Evolutionary conservation across 148 eudicot species (phyloP), one percentile per base, ranked within the genome.

Genomic region (Beta vulgaris): DNA sequence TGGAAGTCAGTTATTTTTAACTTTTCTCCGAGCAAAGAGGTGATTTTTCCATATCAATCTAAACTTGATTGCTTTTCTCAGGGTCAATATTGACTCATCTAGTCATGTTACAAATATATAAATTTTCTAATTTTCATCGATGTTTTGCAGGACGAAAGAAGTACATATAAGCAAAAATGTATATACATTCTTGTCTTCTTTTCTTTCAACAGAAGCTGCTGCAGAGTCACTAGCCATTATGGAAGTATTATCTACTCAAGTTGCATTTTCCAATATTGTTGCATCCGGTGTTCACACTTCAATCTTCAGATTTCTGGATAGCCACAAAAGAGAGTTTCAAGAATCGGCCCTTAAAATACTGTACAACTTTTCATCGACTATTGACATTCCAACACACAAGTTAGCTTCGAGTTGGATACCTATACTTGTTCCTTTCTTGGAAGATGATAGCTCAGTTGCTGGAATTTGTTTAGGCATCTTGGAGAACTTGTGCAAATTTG

Each of bases 161-260:
- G 75, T 44, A 25, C 60, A 54, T 75, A 13, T 93, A 68, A 83
- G 73, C 19, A 83, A 80, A 48, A 91, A 88, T 60, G 69, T 80
- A 42, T 91, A 82, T 73, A 42, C 51, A 75, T 71, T 87, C 23
- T 82, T 93, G 80, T 86, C 91, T 35, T 87, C 86, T 48, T 78
- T 84, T 70, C 87, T 93, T 31, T 78, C 78, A 65, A 82, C 86
- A 34, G 91, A 81, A 65, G 84, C 79, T 51, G 55, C 80, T 35
- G 72, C 79, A 59, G 91, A 90, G 79, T 82, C 87, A 46, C 85
- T 93, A 73, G 85, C 87, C 42, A 79, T 88, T 40, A 32, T 90
- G 63, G 95, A 87, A 80, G 68, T 74, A 35, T 69, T 88, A 53
- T 87, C 93, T 39, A 21, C 63, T 63, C 76, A 82, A 54, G 70